phyloP scores from a whole-genome alignment of 148 eudicot species.

The Camellia lanceoleosa region DNA sequence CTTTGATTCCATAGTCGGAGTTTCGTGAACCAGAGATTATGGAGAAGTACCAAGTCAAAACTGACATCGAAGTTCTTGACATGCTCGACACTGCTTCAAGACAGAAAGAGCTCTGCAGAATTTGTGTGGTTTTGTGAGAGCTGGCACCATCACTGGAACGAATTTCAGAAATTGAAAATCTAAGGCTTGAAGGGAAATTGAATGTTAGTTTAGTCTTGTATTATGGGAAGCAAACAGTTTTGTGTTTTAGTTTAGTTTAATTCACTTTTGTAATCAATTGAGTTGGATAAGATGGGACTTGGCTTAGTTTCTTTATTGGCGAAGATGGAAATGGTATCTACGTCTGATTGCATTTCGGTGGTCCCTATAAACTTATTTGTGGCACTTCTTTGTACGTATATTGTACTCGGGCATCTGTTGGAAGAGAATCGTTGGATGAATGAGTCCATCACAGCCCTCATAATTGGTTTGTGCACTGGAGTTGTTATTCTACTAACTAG shows the following conservation, averaged over 20 bases:
- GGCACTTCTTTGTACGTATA: conserved; percentile 62
- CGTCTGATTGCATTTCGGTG: conserved; percentile 54
- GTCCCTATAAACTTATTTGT: conserved; percentile 65
- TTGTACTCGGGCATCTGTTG: conserved; percentile 65
- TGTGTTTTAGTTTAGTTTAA: background rate
- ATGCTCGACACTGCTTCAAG: too few relatives aligned
- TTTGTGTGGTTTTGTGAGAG: background rate
- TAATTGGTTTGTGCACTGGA: conserved; percentile 36
- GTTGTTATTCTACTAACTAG: too few relatives aligned
- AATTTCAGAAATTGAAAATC: background rate
- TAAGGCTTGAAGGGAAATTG: conserved; percentile 1
- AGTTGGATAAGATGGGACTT: conserved; percentile 27
- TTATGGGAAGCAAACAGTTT: background rate
- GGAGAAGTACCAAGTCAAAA: too few relatives aligned
- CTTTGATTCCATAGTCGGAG: too few relatives aligned
- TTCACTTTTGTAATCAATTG: background rate
- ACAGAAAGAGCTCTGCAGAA: too few relatives aligned
- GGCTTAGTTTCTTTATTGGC: conserved; percentile 20
- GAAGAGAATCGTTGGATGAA: conserved; percentile 74
- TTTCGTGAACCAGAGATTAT: too few relatives aligned
- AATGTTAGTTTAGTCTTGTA: background rate
- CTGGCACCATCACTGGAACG: background rate
- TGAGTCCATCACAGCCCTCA: conserved; percentile 65
- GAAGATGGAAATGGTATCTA: conserved; percentile 13
- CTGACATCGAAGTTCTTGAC: too few relatives aligned